A percentile compares a stretch with the other conserved stretches of the same genome.
phyloP scores from a whole-genome alignment of 2,329 filamentous ascomycete genomes.

The Biscogniauxia sp. region DNA sequence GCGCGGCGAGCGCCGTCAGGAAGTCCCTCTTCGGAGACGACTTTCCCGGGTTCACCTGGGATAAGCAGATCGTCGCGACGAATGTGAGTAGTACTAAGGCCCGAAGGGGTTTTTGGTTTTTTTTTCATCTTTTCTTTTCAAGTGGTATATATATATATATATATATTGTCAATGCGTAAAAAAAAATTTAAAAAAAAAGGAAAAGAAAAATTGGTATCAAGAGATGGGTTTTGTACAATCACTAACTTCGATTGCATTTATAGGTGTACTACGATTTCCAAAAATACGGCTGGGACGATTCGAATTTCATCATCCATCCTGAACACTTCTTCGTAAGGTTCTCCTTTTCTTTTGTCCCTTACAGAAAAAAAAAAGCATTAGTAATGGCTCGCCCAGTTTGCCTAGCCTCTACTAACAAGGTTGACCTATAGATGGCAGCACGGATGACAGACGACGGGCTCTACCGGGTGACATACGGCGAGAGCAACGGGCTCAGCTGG shows the following conservation, averaged over 20 bases:
- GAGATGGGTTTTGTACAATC: not conserved
- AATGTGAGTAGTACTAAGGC: conserved; percentile 43
- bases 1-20: conserved; percentile 48
- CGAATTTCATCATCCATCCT: conserved; percentile 61
- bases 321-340: conserved; percentile 50
- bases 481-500: conserved; percentile 48
- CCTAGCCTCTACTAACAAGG: not conserved
- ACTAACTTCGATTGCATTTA: conserved; percentile 8
- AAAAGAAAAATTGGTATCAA: too few species aligned
- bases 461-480: conserved; percentile 64
- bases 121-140: too few species aligned
- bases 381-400: too few species aligned
- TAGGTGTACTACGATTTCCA: conserved; percentile 62
- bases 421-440: conserved; percentile 54
- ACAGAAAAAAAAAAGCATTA: not conserved
- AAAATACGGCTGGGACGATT: conserved; percentile 52
- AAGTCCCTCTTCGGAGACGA: conserved; percentile 51
- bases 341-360: not conserved
- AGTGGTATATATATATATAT: too few species aligned
- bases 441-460: conserved; percentile 57
- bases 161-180: too few species aligned
- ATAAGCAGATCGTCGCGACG: conserved; percentile 60
- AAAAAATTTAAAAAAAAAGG: too few species aligned
- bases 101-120: not conserved
- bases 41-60: conserved; percentile 59